These are phyloP conservation scores for Colletotrichum destructivum DNA, from an alignment of 2,329 filamentous ascomycete genomes.

Conservation along the genomic window DNA sequence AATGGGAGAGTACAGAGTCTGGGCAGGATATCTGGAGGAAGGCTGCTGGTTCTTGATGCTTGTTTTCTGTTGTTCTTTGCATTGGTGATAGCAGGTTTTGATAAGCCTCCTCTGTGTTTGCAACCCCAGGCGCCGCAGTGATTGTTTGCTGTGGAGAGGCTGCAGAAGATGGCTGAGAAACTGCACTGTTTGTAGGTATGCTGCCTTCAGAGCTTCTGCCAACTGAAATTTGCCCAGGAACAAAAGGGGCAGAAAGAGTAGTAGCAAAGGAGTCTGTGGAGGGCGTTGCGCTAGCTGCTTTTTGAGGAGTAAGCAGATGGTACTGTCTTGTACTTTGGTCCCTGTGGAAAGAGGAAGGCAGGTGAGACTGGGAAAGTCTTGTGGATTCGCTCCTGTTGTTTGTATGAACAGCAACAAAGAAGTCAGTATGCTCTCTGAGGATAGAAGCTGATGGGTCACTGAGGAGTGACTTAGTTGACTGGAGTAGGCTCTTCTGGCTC, in stretches of 20 bases:
- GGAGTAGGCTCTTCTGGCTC: not conserved
- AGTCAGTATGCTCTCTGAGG: not conserved
- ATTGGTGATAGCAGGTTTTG: not conserved
- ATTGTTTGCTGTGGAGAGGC: not conserved
- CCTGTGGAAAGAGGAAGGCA: not conserved
- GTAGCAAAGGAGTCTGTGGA: not conserved
- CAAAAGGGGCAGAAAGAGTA: constrained; percentile 2
- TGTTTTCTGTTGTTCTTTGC: not conserved
- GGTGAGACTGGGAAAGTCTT: not conserved
- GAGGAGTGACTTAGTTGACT: constrained; percentile 5
- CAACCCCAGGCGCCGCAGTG: not conserved
- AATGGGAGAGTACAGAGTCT: constrained; percentile 15
- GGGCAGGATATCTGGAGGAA: not conserved
- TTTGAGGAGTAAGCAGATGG: constrained; percentile 8
- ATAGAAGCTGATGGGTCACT: constrained; percentile 1
- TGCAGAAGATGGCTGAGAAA: not conserved
- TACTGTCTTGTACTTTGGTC: not conserved
- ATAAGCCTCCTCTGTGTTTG: not conserved
- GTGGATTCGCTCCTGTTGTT: constrained; percentile 11
- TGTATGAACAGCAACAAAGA: constrained; percentile 26
- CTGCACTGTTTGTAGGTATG: not conserved
- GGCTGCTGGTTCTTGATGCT: not conserved
- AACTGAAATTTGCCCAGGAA: not conserved
- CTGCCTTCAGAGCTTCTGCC: not conserved
- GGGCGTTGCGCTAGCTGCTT: constrained; percentile 16